phyloP scores from a whole-genome alignment of 495 filamentous ascomycete species.

The Lichenothelia convexa region DNA sequence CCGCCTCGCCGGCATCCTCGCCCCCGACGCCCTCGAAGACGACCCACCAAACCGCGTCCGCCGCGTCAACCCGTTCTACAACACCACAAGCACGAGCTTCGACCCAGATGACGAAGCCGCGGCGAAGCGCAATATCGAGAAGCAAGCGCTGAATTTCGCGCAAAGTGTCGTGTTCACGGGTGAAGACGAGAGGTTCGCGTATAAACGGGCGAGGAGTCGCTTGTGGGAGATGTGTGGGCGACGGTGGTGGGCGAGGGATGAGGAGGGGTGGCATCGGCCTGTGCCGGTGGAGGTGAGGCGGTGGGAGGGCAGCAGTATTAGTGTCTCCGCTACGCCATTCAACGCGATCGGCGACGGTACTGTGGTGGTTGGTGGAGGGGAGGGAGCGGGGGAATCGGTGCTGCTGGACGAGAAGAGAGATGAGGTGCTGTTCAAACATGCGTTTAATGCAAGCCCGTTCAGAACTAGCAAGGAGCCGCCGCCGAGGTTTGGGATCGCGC shows the following conservation, averaged over 20 bases:
- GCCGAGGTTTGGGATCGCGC: slow-evolving; percentile 28
- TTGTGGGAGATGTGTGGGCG: slow-evolving; percentile 53
- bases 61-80: slow-evolving; percentile 3
- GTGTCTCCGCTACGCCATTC: slow-evolving; percentile 6
- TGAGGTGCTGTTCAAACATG: slow-evolving; percentile 17
- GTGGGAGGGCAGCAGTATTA: too few species aligned
- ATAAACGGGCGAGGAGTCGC: slow-evolving; percentile 44
- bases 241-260: slow-evolving; percentile 39
- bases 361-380: background rate
- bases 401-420: slow-evolving; percentile 5
- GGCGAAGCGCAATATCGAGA: background rate
- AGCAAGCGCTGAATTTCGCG: slow-evolving; percentile 28
- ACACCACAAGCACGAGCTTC: too few species aligned
- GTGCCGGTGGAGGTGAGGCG: slow-evolving; percentile 34
- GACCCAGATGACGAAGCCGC: background rate
- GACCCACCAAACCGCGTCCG: slow-evolving; percentile 22
- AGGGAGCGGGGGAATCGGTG: slow-evolving; percentile 10
- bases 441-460: slow-evolving; percentile 29
- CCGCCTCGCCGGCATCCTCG: slow-evolving; percentile 7
- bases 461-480: slow-evolving; percentile 25
- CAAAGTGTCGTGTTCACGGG: slow-evolving; percentile 42
- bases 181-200: slow-evolving; percentile 56
- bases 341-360: background rate
- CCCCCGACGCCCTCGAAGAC: slow-evolving; percentile 20
- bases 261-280: slow-evolving; percentile 46